Conservation (phyloP, 108 stramenopile species). For the Fistulifera pelliculosa region DNA sequence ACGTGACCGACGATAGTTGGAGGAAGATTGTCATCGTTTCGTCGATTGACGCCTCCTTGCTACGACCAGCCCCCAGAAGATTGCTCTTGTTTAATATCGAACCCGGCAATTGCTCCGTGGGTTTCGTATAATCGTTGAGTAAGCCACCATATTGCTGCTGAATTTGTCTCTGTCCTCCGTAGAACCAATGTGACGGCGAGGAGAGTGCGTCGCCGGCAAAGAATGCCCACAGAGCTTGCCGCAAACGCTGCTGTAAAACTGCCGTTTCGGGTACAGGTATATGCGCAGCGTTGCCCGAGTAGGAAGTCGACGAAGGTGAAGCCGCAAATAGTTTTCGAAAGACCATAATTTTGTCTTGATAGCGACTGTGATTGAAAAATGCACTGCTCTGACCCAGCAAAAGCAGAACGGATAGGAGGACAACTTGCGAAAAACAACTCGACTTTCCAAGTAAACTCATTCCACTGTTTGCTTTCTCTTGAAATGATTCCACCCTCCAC, state of each 20-base stretch:
- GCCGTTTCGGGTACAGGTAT: too few relatives aligned
- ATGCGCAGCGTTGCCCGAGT: too few relatives aligned
- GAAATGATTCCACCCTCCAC: too few relatives aligned
- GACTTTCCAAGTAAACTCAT: too few relatives aligned
- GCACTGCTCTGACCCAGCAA: too few relatives aligned
- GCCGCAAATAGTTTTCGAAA: too few relatives aligned
- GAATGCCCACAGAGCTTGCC: slow-evolving; percentile 40
- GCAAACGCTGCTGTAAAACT: slow-evolving; percentile 16
- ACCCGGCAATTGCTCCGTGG: slow-evolving; percentile 41
- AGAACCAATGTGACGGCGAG: slow-evolving; percentile 81
- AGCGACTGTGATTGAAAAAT: too few relatives aligned
- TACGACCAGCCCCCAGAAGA: slow-evolving; percentile 78
- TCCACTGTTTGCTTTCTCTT: too few relatives aligned
- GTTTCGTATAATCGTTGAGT: slow-evolving; percentile 56
- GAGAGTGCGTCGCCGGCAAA: slow-evolving; percentile 76
- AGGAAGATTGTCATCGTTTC: background rate
- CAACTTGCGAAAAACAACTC: too few relatives aligned
- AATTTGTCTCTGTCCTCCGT: slow-evolving; percentile 65
- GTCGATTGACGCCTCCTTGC: background rate
- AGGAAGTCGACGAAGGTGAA: too few relatives aligned
- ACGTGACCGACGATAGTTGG: slow-evolving; percentile 77
- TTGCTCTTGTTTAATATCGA: slow-evolving; percentile 74
- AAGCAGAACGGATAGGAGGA: too few relatives aligned
- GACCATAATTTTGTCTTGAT: too few relatives aligned
- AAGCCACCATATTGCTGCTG: slow-evolving; percentile 47